Percentiles rank a stretch among this genome's conserved stretches.
phyloP scores from a whole-genome alignment of 1,139 yeast species.

The Debaryomycetaceae sp. region DNA sequence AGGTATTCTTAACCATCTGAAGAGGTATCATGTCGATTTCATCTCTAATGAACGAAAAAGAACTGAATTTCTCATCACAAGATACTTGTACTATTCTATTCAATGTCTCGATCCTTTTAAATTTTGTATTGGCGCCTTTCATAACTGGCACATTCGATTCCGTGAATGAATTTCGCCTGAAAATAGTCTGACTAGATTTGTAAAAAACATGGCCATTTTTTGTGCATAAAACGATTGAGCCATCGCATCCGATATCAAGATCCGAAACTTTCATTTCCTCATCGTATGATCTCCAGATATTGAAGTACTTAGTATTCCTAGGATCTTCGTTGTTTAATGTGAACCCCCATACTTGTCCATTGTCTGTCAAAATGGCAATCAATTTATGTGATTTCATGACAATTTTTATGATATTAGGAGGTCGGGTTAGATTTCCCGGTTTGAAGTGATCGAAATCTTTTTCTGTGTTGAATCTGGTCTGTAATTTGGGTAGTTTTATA shows the following conservation, averaged over 20 bases:
- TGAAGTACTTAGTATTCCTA: constrained; percentile 33
- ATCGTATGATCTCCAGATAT: constrained; percentile 55
- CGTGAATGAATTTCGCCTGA: constrained; percentile 33
- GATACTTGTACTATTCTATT: constrained; percentile 57
- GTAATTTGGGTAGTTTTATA: constrained; percentile 44
- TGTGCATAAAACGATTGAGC: constrained; percentile 66
- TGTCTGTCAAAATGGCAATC: constrained; percentile 45
- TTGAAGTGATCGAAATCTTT: constrained; percentile 51
- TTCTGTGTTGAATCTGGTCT: constrained; percentile 29
- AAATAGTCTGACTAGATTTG: constrained; percentile 20
- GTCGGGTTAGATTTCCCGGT: constrained; percentile 48
- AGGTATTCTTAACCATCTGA: constrained; percentile 39
- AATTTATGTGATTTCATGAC: constrained; percentile 32
- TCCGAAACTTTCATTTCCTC: constrained; percentile 52
- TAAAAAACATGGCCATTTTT: constrained; percentile 61
- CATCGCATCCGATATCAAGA: constrained; percentile 66
- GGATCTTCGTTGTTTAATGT: constrained; percentile 14
- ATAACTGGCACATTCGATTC: constrained; percentile 23
- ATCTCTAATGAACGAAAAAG: constrained; percentile 68
- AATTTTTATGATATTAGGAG: constrained; percentile 30
- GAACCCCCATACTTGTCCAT: constrained; percentile 50
- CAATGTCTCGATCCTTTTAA: constrained; percentile 50
- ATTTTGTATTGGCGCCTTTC: constrained; percentile 36
- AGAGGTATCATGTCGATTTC: constrained; percentile 58
- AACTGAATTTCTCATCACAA: constrained; percentile 64